These are phyloP conservation scores for Magnaporthales sp. DNA, from an alignment of 2,329 filamentous ascomycete genomes.

Conservation along the genomic window DNA sequence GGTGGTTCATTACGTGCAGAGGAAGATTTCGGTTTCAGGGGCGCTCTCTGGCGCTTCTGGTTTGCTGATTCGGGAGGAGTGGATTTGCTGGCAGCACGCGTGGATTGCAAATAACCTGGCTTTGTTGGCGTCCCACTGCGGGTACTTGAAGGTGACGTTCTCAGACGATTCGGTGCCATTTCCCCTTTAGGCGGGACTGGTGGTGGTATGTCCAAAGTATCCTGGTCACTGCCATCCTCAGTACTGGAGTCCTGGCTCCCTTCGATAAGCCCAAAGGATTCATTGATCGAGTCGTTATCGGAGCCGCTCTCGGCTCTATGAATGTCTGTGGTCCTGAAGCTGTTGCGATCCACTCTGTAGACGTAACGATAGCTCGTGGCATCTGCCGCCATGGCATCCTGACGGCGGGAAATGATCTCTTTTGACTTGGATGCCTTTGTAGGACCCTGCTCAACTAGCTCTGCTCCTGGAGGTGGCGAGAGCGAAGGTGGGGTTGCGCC, in stretches of 20 bases:
- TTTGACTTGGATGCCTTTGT: background rate
- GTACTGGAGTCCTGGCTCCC: slow-evolving; percentile 14
- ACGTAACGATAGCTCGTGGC: slow-evolving; percentile 43
- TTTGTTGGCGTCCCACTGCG: background rate
- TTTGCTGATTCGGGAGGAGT: slow-evolving; percentile 3
- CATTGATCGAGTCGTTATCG: slow-evolving; percentile 3
- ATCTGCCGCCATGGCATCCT: background rate
- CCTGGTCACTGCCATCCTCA: slow-evolving; percentile 5
- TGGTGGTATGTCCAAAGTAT: slow-evolving; percentile 4
- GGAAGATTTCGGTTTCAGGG: slow-evolving; percentile 17
- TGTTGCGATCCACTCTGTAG: slow-evolving; percentile 49
- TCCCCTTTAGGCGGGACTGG: slow-evolving; percentile 10
- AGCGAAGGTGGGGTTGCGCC: slow-evolving; percentile 43
- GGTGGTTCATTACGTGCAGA: background rate
- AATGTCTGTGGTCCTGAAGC: slow-evolving; percentile 22
- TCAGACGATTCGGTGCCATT: background rate
- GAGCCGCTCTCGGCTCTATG: slow-evolving; percentile 17
- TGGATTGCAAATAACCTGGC: background rate
- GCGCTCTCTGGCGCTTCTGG: slow-evolving; percentile 14
- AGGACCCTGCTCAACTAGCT: slow-evolving; percentile 43
- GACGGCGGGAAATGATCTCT: background rate
- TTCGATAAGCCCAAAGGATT: slow-evolving; percentile 16
- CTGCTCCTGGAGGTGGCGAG: slow-evolving; percentile 47
- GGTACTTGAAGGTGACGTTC: background rate
- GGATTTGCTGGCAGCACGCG: background rate